Percentiles rank a stretch among this genome's conserved stretches.
These are phyloP conservation scores for Murraya paniculata DNA, from an alignment of 345 rosid species.

Conservation along the genomic window DNA sequence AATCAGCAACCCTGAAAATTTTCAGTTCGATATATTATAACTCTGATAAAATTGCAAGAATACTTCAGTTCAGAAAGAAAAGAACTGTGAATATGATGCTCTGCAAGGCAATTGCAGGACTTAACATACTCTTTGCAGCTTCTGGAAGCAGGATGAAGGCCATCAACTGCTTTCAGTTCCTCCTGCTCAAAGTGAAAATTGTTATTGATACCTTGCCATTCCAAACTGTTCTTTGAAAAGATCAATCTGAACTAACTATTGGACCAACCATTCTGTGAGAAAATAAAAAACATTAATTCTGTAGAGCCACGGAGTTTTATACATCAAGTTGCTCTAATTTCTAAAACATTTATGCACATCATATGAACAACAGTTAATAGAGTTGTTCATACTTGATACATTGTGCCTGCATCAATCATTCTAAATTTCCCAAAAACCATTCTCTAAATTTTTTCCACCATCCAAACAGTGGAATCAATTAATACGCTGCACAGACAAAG, in stretches of 20 bases:
- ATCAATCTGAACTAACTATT: background rate
- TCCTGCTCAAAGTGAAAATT: constrained; percentile 43
- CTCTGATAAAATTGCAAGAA: background rate
- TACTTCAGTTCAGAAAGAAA: background rate
- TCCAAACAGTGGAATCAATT: constrained; percentile 6
- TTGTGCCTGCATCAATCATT: background rate
- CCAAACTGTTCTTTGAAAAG: background rate
- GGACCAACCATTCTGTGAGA: background rate
- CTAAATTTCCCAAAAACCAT: background rate
- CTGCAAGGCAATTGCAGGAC: background rate
- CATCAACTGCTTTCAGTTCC: constrained; percentile 57
- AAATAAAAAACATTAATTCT: too few species aligned
- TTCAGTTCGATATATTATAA: background rate
- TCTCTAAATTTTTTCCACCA: background rate
- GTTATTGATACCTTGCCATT: background rate
- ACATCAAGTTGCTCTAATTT: background rate
- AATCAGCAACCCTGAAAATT: constrained; percentile 63
- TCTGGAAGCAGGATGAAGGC: constrained; percentile 64
- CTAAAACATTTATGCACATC: background rate
- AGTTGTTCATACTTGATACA: background rate
- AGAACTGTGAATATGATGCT: background rate
- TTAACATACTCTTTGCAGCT: constrained; percentile 85
- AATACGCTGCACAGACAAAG: background rate
- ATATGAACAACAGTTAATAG: background rate
- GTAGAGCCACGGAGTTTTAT: background rate